Percentiles rank a stretch among this genome's conserved stretches.
These are phyloP conservation scores for Wallemia mellicola DNA, from an alignment of 1,284 basidiomycete species.

Conservation along the genomic window DNA sequence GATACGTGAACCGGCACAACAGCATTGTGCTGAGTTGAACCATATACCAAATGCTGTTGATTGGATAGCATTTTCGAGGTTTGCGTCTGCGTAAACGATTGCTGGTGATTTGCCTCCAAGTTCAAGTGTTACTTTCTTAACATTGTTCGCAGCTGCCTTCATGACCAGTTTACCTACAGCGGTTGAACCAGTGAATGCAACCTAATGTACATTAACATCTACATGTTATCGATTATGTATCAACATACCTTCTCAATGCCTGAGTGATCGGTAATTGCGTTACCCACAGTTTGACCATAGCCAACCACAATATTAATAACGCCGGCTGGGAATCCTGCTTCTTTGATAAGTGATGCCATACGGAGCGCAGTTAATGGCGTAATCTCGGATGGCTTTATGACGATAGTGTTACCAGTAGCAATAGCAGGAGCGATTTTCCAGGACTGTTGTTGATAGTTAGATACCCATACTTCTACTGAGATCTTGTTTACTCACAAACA, in stretches of 20 bases:
- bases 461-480: background rate
- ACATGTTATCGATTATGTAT: too few relatives aligned
- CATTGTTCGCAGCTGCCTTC: conserved; percentile 47
- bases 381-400: conserved; percentile 70
- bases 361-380: conserved; percentile 53
- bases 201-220: too few relatives aligned
- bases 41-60: conserved; percentile 59
- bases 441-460: conserved; percentile 10
- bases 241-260: conserved; percentile 1
- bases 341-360: conserved; percentile 38
- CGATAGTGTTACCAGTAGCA: conserved; percentile 49
- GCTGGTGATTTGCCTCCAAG: conserved; percentile 75
- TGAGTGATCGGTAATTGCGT: conserved; percentile 39
- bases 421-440: conserved; percentile 67
- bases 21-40: conserved; percentile 54
- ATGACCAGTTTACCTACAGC: conserved; percentile 58
- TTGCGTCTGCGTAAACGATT: conserved; percentile 26
- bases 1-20: conserved; percentile 57
- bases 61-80: conserved; percentile 41
- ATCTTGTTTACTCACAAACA: conserved; percentile 26
- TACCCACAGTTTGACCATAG: conserved; percentile 50
- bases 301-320: conserved; percentile 73
- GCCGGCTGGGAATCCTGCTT: conserved; percentile 66
- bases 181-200: conserved; percentile 31
- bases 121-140: conserved; percentile 80